phyloP scores from a whole-genome alignment of 2,329 filamentous ascomycete species.

The Neonectria punicea region DNA sequence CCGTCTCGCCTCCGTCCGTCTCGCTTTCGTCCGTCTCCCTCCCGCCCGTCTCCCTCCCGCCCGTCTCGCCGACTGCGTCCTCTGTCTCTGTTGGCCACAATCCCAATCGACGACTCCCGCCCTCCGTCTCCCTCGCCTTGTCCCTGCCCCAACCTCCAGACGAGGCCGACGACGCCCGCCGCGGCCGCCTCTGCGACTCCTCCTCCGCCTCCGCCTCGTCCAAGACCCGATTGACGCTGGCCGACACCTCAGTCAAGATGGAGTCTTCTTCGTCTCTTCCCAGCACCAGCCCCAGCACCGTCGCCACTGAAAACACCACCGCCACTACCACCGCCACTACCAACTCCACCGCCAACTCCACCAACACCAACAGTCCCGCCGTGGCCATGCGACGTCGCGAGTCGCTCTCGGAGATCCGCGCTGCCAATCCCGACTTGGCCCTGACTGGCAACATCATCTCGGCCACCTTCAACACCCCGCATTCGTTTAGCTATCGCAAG shows the following conservation, averaged over 20 bases:
- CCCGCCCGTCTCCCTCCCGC: constrained; percentile 17
- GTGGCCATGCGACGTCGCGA: constrained; percentile 56
- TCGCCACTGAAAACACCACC: constrained; percentile 5
- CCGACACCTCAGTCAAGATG: constrained; percentile 19
- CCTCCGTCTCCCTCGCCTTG: background rate
- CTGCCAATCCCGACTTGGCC: constrained; percentile 65
- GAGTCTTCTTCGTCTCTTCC: constrained; percentile 12
- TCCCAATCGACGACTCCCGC: constrained; percentile 11
- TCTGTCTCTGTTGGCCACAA: constrained; percentile 11
- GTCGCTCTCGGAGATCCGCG: constrained; percentile 65
- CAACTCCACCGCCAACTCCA: constrained; percentile 7
- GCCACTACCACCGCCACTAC: constrained; percentile 12
- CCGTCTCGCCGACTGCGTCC: constrained; percentile 19
- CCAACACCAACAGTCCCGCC: constrained; percentile 7
- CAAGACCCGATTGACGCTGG: constrained; percentile 22
- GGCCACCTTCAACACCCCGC: constrained; percentile 71
- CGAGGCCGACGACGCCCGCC: constrained; percentile 13
- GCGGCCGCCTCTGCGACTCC: constrained; percentile 17
- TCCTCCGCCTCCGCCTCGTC: constrained; percentile 11
- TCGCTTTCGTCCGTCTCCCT: constrained; percentile 20
- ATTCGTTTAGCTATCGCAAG: constrained; percentile 67
- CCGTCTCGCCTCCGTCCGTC: constrained; percentile 20
- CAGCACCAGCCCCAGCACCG: constrained; percentile 16
- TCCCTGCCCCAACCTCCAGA: constrained; percentile 3
- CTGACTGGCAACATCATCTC: constrained; percentile 75